Conservation (phyloP, 1,284 basidiomycete genomes). For the Sparassis latifolia region DNA sequence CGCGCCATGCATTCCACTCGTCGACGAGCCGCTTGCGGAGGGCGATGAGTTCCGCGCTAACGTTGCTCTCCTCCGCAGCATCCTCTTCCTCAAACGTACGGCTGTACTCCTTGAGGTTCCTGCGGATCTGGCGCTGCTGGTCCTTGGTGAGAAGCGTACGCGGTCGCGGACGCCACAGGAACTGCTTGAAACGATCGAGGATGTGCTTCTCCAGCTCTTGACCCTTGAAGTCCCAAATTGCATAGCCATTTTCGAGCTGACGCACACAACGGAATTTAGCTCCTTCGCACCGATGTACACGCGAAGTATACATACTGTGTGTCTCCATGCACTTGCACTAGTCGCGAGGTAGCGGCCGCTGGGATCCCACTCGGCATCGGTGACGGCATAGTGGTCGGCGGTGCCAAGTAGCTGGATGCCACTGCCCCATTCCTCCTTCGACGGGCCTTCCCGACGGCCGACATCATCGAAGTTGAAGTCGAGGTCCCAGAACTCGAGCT, state of each 20-base stretch:
- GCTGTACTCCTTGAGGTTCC: slow-evolving; percentile 90
- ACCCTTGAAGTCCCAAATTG: slow-evolving; percentile 97
- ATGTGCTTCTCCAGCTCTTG: slow-evolving; percentile 87
- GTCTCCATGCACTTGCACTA: slow-evolving; percentile 94
- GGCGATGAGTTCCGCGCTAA: slow-evolving; percentile 87
- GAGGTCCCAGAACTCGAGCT: slow-evolving; percentile 98
- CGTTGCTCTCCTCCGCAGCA: slow-evolving; percentile 92
- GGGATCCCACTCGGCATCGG: slow-evolving; percentile 98
- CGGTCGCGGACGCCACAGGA: slow-evolving; percentile 96
- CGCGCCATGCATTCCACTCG: slow-evolving; percentile 98
- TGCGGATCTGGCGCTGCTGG: slow-evolving; percentile 82
- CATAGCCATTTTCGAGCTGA: slow-evolving; percentile 94
- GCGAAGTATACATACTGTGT: slow-evolving; percentile 57
- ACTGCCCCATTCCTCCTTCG: slow-evolving; percentile 76
- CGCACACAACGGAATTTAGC: slow-evolving; percentile 5
- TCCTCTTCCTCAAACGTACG: slow-evolving; percentile 96
- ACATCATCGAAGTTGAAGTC: slow-evolving; percentile 82
- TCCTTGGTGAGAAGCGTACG: slow-evolving; percentile 84
- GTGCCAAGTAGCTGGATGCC: slow-evolving; percentile 84
- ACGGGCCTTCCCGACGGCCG: slow-evolving; percentile 44
- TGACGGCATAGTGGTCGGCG: slow-evolving; percentile 97
- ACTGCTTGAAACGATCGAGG: slow-evolving; percentile 96
- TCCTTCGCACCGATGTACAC: not conserved
- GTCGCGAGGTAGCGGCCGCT: slow-evolving; percentile 92
- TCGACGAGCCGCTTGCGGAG: slow-evolving; percentile 89